Evolutionary conservation across 2,329 filamentous ascomycete genomes (phyloP), one percentile per base, ranked within the genome.

Genomic region (Aspergillus tubingensis): DNA sequence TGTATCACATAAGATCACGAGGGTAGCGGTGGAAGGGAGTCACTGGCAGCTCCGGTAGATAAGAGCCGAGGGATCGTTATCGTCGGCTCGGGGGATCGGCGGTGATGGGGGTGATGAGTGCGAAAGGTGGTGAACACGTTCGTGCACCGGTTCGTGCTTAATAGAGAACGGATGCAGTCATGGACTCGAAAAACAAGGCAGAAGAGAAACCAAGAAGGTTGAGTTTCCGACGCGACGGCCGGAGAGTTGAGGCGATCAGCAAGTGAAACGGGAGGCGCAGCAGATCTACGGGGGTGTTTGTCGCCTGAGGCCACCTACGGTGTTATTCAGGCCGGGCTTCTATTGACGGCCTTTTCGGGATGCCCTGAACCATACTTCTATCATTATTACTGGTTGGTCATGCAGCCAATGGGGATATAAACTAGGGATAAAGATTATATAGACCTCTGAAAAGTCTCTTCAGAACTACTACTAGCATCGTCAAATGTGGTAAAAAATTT

Each of bases 261-360:
- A 36, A 36, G 41, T 44, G 53, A 55, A 55, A 55, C 53, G 43
- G 38, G 53, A 44, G 53, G 38, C 38, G 41, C 41, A 55, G 39
- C 39, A 30, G 53, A 55, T 55, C 53, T 32, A 25, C 53, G 39
- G 39, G 8, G 30, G 39, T 27, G 25, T 55, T 55, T 17, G 39
- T 41, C n/a, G 52, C 53, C 53, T 41, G 39, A 55, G 53, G 53
- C 53, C 53, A 55, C 4, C 43, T 17, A 55, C 30, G 36, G 11
- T n/a, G 21, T 54, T 55, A 55, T 55, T 55, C 53, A 55, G 5
- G 15, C 53, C 53, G 8, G 13, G 36, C 19, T 41, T n/a, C n/a
- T 55, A 55, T 55, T 55, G 53, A 55, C 39, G 25, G 53, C 39
- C 53, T n/a, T 23, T 55, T 55, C 25, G 39, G 41, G 53, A 47